A percentile compares a stretch with the other conserved stretches of the same genome.
Evolutionary conservation across 352 stramenopile genomes (phyloP).

Genomic region (Globisporangium polare): DNA sequence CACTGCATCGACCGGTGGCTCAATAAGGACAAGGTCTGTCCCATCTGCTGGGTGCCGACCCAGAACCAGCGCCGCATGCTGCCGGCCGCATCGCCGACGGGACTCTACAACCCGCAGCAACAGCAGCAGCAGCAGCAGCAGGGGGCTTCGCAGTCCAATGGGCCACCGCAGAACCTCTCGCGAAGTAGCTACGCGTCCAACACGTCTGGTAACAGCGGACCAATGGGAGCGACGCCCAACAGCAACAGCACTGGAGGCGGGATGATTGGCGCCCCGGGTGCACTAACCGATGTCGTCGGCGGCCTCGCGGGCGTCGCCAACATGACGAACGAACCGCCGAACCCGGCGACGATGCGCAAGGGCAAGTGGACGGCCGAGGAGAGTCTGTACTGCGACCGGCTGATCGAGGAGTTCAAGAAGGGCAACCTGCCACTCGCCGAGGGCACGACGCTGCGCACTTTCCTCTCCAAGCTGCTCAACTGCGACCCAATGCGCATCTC

Average conservation of each 20-base stretch:
- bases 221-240: background rate
- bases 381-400: constrained; percentile 95
- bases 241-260: background rate
- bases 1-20: constrained; percentile 69
- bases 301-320: constrained; percentile 1
- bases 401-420: constrained; percentile 97
- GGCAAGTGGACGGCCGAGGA: constrained; percentile 98
- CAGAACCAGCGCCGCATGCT: constrained; percentile 48
- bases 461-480: constrained; percentile 97
- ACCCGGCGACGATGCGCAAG: constrained; percentile 68
- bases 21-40: constrained; percentile 75
- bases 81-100: constrained; percentile 20
- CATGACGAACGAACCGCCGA: constrained; percentile 9
- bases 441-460: constrained; percentile 96
- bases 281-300: constrained; percentile 1
- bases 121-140: constrained; percentile 11
- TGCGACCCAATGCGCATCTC: constrained; percentile 99
- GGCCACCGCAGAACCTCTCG: background rate
- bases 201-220: background rate
- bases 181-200: constrained; percentile 1
- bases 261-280: background rate
- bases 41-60: constrained; percentile 68
- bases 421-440: constrained; percentile 96
- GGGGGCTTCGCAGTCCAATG: background rate
- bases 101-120: background rate